phyloP scores from a whole-genome alignment of 2,329 filamentous ascomycete genomes.

The Colletotrichum aenigma region DNA sequence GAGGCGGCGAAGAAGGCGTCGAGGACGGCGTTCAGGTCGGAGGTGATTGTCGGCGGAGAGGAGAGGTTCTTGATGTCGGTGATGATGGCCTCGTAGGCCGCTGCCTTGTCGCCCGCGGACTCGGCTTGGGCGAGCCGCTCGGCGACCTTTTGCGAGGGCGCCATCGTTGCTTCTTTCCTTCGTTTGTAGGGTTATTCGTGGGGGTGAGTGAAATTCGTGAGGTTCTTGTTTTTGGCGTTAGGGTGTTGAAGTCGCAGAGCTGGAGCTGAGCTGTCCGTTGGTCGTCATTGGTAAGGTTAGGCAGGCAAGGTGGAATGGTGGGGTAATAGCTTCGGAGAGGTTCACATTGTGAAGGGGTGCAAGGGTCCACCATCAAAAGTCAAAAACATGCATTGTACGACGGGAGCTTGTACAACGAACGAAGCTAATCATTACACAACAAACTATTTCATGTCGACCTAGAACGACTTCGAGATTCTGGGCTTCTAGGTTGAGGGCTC shows the following conservation, averaged over 20 bases:
- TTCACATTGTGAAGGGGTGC: not conserved
- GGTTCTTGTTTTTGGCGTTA: not conserved
- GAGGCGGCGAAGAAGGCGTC: slow-evolving; percentile 70
- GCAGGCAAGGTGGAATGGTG: slow-evolving; percentile 24
- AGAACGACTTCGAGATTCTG: not conserved
- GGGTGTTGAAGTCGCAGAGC: not conserved
- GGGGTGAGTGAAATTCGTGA: too few species aligned
- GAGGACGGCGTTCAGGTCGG: slow-evolving; percentile 71
- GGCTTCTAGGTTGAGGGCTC: not conserved
- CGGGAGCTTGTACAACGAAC: not conserved
- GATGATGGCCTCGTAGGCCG: slow-evolving; percentile 52
- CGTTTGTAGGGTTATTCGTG: not conserved
- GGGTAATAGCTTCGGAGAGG: slow-evolving; percentile 13
- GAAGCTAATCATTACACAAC: too few species aligned
- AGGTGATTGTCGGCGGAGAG: slow-evolving; percentile 38
- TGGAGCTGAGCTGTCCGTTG: slow-evolving; percentile 5
- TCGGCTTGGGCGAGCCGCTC: slow-evolving; percentile 48
- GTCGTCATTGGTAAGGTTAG: slow-evolving; percentile 15
- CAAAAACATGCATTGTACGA: not conserved
- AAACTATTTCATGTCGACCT: not conserved
- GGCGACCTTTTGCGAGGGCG: slow-evolving; percentile 42
- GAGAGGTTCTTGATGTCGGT: slow-evolving; percentile 45
- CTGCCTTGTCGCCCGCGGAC: slow-evolving; percentile 43
- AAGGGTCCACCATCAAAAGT: not conserved
- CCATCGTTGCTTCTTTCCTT: slow-evolving; percentile 30